Evolutionary conservation across 306 rosid genomes (phyloP).

Genomic region (Cicer arietinum): DNA sequence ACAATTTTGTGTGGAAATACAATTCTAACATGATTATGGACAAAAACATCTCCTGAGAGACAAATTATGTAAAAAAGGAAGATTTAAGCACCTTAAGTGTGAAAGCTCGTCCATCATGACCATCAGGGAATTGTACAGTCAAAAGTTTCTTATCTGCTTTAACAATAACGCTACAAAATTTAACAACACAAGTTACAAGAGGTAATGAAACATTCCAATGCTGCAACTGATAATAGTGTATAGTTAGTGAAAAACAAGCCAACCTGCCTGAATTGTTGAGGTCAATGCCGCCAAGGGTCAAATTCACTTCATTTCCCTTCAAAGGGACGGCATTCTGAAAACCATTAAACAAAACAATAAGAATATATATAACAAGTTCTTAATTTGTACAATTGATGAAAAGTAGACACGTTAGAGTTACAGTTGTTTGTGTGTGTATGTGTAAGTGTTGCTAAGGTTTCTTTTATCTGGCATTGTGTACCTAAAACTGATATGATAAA

Average conservation of each 20-base stretch:
- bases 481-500: not conserved
- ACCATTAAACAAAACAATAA: conserved; percentile 26
- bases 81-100: conserved; percentile 82
- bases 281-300: conserved; percentile 98
- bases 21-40: not conserved
- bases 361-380: conserved; percentile 1
- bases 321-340: conserved; percentile 72
- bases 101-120: conserved; percentile 93
- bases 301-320: conserved; percentile 88
- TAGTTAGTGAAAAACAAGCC: conserved; percentile 59
- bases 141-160: conserved; percentile 94
- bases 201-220: conserved; percentile 46
- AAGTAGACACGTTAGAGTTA: not conserved
- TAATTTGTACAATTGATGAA: conserved; percentile 1
- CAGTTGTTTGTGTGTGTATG: not conserved
- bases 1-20: conserved; percentile 24
- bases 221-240: conserved; percentile 17
- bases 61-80: conserved; percentile 3
- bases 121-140: conserved; percentile 94
- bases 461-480: conserved; percentile 30
- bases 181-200: conserved; percentile 38
- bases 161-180: conserved; percentile 79
- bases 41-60: not conserved
- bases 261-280: conserved; percentile 99
- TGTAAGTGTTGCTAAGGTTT: conserved; percentile 2